A percentile compares a stretch with the other conserved stretches of the same genome.
These are phyloP conservation scores for Termitomyces sp. DNA, from an alignment of 768 basidiomycete species.

Conservation along the genomic window DNA sequence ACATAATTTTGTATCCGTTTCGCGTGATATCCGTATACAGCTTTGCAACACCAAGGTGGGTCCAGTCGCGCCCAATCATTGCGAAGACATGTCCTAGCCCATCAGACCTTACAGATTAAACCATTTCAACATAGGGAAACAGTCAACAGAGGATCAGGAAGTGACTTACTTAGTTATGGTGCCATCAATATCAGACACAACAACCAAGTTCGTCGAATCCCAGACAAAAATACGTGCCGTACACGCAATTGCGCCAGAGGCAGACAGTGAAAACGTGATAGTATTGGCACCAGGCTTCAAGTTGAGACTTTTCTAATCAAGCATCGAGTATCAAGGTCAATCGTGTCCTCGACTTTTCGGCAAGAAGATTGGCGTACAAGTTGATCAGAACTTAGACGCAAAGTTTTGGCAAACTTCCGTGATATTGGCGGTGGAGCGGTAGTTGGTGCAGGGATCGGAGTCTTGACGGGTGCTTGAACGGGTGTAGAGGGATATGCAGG, in stretches of 20 bases:
- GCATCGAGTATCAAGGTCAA: neutral
- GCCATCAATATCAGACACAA: conserved; percentile 97
- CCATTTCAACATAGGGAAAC: neutral
- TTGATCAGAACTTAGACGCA: conserved; percentile 92
- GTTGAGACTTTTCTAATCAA: conserved; percentile 72
- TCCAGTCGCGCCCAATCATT: conserved; percentile 98
- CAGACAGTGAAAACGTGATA: conserved; percentile 90
- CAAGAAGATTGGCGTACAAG: conserved; percentile 51
- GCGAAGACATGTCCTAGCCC: conserved; percentile 96
- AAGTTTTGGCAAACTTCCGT: conserved; percentile 83
- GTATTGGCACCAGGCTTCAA: conserved; percentile 86
- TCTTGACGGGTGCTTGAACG: conserved; percentile 29
- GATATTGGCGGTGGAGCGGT: conserved; percentile 18
- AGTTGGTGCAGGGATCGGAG: conserved; percentile 3
- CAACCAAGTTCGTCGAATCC: conserved; percentile 87
- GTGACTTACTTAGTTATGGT: conserved; percentile 88
- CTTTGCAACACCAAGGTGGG: conserved; percentile 95
- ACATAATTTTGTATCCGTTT: conserved; percentile 98
- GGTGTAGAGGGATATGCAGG: conserved; percentile 49
- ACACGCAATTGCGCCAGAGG: conserved; percentile 78
- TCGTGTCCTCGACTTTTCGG: neutral
- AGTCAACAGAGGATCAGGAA: neutral
- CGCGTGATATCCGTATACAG: conserved; percentile 93
- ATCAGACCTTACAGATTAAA: conserved; percentile 65
- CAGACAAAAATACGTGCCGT: conserved; percentile 94